These are phyloP conservation scores for Gracilaria gracilis DNA, from an alignment of 23 red algal genomes.

Conservation along the genomic window DNA sequence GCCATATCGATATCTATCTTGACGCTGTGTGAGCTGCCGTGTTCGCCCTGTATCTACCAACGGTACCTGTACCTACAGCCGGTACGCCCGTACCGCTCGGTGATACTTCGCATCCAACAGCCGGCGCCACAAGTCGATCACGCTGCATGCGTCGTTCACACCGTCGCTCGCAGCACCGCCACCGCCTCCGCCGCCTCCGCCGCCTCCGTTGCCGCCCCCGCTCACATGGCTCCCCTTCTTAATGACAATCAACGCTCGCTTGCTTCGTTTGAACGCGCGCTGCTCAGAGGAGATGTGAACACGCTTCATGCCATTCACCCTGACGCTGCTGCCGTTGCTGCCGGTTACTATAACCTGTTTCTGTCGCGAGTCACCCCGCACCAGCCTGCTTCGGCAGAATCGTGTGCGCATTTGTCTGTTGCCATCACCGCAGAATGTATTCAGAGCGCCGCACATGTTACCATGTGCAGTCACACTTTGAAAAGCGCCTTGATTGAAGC, in stretches of 20 bases:
- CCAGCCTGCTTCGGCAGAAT: neutral
- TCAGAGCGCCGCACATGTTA: neutral
- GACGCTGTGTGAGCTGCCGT: too few species aligned
- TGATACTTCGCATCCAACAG: too few species aligned
- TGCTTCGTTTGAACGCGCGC: slow-evolving; percentile 40
- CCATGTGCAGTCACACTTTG: slow-evolving; percentile 10
- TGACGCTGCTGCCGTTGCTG: slow-evolving; percentile 41
- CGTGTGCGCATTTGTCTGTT: neutral
- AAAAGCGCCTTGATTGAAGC: slow-evolving; percentile 13
- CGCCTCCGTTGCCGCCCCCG: neutral
- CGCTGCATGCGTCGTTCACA: neutral
- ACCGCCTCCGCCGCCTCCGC: neutral
- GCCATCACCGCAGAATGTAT: slow-evolving; percentile 21
- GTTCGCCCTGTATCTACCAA: too few species aligned
- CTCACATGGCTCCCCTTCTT: neutral
- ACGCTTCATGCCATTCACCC: slow-evolving; percentile 28
- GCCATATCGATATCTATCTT: too few species aligned
- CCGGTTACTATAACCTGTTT: slow-evolving; percentile 36
- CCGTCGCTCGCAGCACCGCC: neutral
- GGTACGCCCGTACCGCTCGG: too few species aligned
- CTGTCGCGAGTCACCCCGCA: neutral
- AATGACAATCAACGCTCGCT: neutral
- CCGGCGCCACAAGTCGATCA: too few species aligned
- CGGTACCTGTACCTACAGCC: too few species aligned
- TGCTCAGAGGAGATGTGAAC: slow-evolving; percentile 25